phyloP scores from a whole-genome alignment of 1,139 yeast genomes.

The Hyphopichia pseudoburtonii region DNA sequence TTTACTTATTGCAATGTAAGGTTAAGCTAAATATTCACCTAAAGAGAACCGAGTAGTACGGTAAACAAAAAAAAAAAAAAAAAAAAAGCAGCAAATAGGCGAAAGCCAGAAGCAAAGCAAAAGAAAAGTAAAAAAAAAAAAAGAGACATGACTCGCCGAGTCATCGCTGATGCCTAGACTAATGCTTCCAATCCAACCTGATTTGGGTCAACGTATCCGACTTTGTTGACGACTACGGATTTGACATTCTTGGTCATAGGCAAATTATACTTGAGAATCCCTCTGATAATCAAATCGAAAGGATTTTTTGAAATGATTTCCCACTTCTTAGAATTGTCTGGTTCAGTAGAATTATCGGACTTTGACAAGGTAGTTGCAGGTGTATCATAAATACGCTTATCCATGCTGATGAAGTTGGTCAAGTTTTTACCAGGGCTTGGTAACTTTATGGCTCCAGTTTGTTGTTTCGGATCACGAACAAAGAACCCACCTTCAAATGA shows the following conservation, averaged over 20 bases:
- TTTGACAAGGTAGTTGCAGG: background rate
- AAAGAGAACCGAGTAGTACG: background rate
- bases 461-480: constrained; percentile 53
- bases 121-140: background rate
- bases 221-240: constrained; percentile 63
- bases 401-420: constrained; percentile 27
- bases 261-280: constrained; percentile 73
- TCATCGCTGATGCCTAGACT: too few relatives aligned
- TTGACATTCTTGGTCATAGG: constrained; percentile 60
- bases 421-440: constrained; percentile 71
- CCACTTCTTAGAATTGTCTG: constrained; percentile 66
- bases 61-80: background rate
- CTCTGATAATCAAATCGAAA: constrained; percentile 82
- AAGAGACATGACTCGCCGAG: background rate
- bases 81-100: background rate
- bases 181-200: constrained; percentile 6
- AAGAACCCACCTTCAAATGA: constrained; percentile 78
- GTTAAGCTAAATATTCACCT: background rate
- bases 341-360: constrained; percentile 18
- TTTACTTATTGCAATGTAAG: too few relatives aligned
- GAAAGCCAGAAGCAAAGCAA: background rate
- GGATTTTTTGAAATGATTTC: constrained; percentile 73
- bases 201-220: constrained; percentile 58
- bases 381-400: background rate
- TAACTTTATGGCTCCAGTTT: constrained; percentile 71